These are phyloP conservation scores for Euptelea pleiosperma DNA, from an alignment of 164 flowering plant genomes.

Conservation along the genomic window DNA sequence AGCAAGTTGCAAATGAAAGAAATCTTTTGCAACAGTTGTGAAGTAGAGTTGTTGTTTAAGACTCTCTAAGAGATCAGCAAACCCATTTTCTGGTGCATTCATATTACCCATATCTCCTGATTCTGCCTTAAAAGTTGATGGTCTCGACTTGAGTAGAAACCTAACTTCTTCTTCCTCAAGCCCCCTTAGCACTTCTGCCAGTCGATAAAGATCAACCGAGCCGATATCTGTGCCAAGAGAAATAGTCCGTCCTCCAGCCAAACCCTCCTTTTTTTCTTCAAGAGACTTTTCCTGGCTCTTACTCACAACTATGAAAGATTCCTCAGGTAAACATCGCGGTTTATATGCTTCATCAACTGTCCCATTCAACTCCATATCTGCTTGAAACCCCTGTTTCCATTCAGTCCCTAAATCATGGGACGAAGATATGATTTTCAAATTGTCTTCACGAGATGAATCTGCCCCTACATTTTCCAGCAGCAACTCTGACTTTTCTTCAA, in stretches of 20 bases:
- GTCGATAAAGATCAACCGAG: slow-evolving; percentile 38
- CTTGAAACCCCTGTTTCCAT: slow-evolving; percentile 6
- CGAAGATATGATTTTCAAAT: neutral
- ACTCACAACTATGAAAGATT: slow-evolving; percentile 6
- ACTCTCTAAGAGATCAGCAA: slow-evolving; percentile 34
- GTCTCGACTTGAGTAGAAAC: slow-evolving; percentile 35
- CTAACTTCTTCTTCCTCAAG: slow-evolving; percentile 51
- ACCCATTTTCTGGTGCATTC: slow-evolving; percentile 10
- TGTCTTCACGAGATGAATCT: slow-evolving; percentile 16
- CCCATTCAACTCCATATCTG: slow-evolving; percentile 6
- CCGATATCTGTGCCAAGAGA: slow-evolving; percentile 22
- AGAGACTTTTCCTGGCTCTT: slow-evolving; percentile 14
- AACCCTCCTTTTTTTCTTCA: slow-evolving; percentile 13
- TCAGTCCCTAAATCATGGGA: slow-evolving; percentile 8
- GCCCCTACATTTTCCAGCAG: slow-evolving; percentile 11
- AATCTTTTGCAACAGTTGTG: slow-evolving; percentile 47
- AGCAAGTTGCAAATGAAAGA: slow-evolving; percentile 46
- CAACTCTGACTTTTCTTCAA: slow-evolving; percentile 13
- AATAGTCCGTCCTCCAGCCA: slow-evolving; percentile 11
- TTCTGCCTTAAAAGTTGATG: slow-evolving; percentile 19
- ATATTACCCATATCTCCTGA: slow-evolving; percentile 11
- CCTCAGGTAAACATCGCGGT: slow-evolving; percentile 11
- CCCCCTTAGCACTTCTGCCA: slow-evolving; percentile 35
- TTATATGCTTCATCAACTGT: slow-evolving; percentile 17
- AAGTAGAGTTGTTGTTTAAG: slow-evolving; percentile 59